Evolutionary conservation across 2,329 filamentous ascomycete genomes (phyloP), one percentile per base, ranked within the genome.

Genomic region (Cladophialophora bantiana): DNA sequence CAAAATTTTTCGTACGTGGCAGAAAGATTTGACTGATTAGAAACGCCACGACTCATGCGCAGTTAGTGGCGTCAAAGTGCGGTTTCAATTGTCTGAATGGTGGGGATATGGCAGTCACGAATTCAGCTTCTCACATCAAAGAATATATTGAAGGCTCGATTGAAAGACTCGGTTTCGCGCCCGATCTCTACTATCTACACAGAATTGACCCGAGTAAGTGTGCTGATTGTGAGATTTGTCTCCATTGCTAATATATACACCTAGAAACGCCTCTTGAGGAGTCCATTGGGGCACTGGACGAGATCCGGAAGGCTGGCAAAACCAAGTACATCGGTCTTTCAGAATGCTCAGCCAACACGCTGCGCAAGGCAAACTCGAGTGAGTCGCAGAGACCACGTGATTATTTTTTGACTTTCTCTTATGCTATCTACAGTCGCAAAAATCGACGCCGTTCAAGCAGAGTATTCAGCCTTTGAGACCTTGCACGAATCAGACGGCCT

Each of bases 241-340:
- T 40, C 6, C n/a, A 31, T 42, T 20, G 7, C 31, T 26, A n/a
- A 55, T 1, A 26, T 32, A 7, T 40, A n/a, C 58, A 15, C 32
- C 7, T 32, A 77, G 75, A 80, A 12, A 84, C 82, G 0, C 80
- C 81, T 0, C 75, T 84, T 0, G 79, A 82, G 59, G 81, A 83
- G 52, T 83, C 82, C 0, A 83, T 84, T 36, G 67, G 77, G 0
- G 80, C 82, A 0, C 77, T 84, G 0, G 81, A 84, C 65, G 78
- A 79, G 59, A 77, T 84, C 59, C 80, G 81, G 48, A 79, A 77
- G 62, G 77, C 78, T 0, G 81, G 82, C 4, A 83, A 83, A 72
- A 82, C 81, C 15, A 83, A 82, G 72, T 83, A 82, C 60, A 83
- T 83, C 58, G 82, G 81, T 12, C 75, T 84, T 0, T 83, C 81